Conservation (phyloP, 2,329 filamentous ascomycete species). For the Fusarium udum region DNA sequence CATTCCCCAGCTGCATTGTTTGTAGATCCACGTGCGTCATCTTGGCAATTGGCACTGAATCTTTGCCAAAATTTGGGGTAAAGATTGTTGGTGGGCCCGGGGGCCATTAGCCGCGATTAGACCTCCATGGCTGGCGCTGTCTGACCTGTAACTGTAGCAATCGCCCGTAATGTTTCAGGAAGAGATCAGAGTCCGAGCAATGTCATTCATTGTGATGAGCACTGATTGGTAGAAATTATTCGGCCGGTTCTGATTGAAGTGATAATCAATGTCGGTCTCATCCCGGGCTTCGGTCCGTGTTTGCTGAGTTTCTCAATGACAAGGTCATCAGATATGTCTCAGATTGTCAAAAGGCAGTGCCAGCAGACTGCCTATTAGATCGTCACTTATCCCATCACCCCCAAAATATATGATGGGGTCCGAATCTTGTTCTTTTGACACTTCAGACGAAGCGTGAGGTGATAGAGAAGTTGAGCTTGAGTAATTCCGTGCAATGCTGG, state of each 20-base stretch:
- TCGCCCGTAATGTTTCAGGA: neutral
- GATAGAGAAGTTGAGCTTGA: neutral
- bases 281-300: neutral
- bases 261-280: no score
- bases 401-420: neutral
- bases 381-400: neutral
- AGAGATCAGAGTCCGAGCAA: neutral
- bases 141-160: neutral
- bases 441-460: neutral
- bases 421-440: fast-evolving
- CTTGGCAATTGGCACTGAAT: neutral
- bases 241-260: no score
- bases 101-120: neutral
- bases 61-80: neutral
- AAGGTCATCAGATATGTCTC: neutral
- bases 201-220: neutral
- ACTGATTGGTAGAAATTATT: fast-evolving
- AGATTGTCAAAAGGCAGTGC: neutral
- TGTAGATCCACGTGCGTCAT: neutral
- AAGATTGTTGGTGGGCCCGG: neutral
- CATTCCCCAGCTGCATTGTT: neutral
- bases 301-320: no score
- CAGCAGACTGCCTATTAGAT: neutral
- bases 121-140: neutral
- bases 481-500: no score